Conservation (phyloP, 225 moss, liverwort and hornwort genomes). For the Sphagnum contortum region DNA sequence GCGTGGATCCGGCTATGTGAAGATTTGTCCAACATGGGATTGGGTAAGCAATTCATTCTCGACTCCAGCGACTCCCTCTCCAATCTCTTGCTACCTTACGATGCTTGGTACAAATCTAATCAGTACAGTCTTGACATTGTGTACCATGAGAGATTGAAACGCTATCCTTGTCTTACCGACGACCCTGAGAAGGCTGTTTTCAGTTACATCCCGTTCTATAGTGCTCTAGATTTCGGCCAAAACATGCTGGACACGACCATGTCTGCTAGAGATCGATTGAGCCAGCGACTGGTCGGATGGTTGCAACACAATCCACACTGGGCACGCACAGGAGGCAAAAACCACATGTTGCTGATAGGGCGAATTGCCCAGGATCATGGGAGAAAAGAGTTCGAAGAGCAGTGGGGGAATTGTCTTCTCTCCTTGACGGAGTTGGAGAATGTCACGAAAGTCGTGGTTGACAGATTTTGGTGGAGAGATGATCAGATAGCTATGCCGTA, state of each 20-base stretch:
- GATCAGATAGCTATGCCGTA: constrained; percentile 15
- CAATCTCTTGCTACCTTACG: constrained; percentile 3
- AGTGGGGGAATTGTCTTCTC: constrained; percentile 10
- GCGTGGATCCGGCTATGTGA: constrained; percentile 1
- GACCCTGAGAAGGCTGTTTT: constrained; percentile 6
- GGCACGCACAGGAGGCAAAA: constrained; percentile 2
- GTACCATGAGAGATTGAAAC: constrained; percentile 12
- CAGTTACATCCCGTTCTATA: constrained; percentile 16
- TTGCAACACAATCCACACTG: constrained; percentile 4
- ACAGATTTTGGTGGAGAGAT: constrained; percentile 2
- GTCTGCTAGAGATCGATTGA: constrained; percentile 3
- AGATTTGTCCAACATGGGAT: neutral
- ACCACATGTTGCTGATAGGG: constrained; percentile 9
- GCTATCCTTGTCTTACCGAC: constrained; percentile 12
- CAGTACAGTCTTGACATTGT: constrained; percentile 10
- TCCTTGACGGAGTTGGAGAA: constrained; percentile 9
- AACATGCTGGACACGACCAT: neutral
- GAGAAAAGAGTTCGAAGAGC: neutral
- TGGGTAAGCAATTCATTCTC: neutral
- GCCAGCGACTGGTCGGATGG: constrained; percentile 11
- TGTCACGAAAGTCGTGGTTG: constrained; percentile 10
- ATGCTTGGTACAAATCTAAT: constrained; percentile 10
- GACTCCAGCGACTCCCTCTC: neutral
- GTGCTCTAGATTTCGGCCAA: constrained; percentile 5
- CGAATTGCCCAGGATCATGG: constrained; percentile 14